phyloP scores from a whole-genome alignment of 2,329 filamentous ascomycete genomes.

The Sporothrix protearum region DNA sequence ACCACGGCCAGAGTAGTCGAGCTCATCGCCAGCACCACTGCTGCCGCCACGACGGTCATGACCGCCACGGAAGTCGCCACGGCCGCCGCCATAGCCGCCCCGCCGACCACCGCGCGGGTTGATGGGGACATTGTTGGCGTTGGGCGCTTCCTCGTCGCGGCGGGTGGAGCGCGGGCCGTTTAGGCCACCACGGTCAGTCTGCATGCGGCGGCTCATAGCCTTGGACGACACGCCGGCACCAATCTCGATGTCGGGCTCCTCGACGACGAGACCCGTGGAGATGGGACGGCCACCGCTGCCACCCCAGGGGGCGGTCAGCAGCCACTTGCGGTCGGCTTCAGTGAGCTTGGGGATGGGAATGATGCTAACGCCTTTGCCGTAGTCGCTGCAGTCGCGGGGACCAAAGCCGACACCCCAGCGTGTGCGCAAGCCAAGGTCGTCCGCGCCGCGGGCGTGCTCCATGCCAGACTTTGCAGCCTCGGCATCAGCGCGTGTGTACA shows the following conservation, averaged over 20 bases:
- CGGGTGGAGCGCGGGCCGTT: constrained; percentile 63
- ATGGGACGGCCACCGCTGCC: constrained; percentile 83
- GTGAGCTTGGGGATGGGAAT: constrained; percentile 92
- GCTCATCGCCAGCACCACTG: constrained; percentile 28
- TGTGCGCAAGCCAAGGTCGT: constrained; percentile 75
- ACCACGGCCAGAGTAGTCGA: constrained; percentile 31
- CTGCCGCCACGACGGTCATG: constrained; percentile 25
- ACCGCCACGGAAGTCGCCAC: constrained; percentile 25
- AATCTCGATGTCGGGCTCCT: constrained; percentile 98
- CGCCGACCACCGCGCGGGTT: constrained; percentile 20
- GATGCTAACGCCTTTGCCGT: constrained; percentile 83
- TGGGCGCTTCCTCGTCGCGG: constrained; percentile 35
- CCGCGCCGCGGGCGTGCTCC: constrained; percentile 65
- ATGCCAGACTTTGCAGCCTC: constrained; percentile 80
- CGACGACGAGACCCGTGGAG: constrained; percentile 79
- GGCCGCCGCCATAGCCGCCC: constrained; percentile 27
- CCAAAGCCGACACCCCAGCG: constrained; percentile 98
- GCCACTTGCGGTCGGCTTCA: constrained; percentile 96
- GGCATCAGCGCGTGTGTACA: constrained; percentile 85
- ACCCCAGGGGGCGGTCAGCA: constrained; percentile 87
- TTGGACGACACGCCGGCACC: constrained; percentile 96
- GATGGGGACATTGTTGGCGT: constrained; percentile 18
- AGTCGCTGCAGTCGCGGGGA: constrained; percentile 94
- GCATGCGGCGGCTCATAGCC: constrained; percentile 67
- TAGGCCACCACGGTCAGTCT: constrained; percentile 63